phyloP scores from a whole-genome alignment of 768 basidiomycete species.

The Sarcodon sp. region DNA sequence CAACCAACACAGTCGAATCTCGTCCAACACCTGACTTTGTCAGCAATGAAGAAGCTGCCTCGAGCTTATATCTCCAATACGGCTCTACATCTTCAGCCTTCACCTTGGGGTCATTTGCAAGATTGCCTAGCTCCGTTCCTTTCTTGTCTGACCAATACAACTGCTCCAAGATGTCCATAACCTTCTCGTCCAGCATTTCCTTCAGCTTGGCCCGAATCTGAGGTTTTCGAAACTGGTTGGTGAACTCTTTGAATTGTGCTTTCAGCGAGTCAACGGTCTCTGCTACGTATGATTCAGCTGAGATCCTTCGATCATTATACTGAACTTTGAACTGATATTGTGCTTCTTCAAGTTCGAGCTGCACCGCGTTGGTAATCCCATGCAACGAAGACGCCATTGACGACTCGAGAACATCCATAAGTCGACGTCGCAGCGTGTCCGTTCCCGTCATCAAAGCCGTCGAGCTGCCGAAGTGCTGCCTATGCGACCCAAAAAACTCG shows the following conservation, averaged over 20 bases:
- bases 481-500: conserved; percentile 55
- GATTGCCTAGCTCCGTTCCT: conserved; percentile 54
- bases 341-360: conserved; percentile 93
- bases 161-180: conserved; percentile 95
- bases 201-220: conserved; percentile 84
- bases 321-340: conserved; percentile 99
- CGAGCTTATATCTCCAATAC: conserved; percentile 95
- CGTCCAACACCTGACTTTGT: conserved; percentile 95
- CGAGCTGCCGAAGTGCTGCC: conserved; percentile 38
- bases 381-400: conserved; percentile 96
- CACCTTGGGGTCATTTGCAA: conserved; percentile 59
- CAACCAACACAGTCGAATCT: conserved; percentile 88
- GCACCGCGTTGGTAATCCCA: conserved; percentile 93
- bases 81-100: conserved; percentile 70
- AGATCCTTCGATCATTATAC: conserved; percentile 90
- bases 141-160: conserved; percentile 95
- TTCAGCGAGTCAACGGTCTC: conserved; percentile 94
- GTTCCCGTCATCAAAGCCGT: conserved; percentile 82
- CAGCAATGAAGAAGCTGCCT: conserved; percentile 82
- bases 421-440: conserved; percentile 72
- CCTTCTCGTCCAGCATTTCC: conserved; percentile 86
- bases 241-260: conserved; percentile 76
- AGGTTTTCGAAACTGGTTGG: conserved; percentile 77
- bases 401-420: conserved; percentile 97
- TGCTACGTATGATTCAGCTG: conserved; percentile 94